A percentile compares a stretch with the other conserved stretches of the same genome.
Conservation (phyloP, 495 filamentous ascomycete genomes). For the Cercophora sp. region DNA sequence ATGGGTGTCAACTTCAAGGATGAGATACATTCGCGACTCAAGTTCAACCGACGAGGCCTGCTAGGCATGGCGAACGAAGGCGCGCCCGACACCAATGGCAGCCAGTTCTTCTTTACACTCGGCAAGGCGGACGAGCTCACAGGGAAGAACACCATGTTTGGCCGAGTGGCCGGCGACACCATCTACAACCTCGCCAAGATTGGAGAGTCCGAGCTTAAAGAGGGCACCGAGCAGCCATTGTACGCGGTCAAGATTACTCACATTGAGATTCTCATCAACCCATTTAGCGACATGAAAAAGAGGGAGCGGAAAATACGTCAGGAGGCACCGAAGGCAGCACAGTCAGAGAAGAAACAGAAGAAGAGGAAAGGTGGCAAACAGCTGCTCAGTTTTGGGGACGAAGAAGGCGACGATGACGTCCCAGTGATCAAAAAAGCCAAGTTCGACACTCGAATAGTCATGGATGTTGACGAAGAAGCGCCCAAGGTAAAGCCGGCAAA, state of each 20-base stretch:
- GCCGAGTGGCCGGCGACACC: conserved; percentile 85
- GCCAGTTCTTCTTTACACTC: conserved; percentile 96
- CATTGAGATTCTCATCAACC: conserved; percentile 82
- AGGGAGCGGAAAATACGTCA: conserved; percentile 50
- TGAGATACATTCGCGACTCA: conserved; percentile 87
- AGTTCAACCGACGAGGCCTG: conserved; percentile 87
- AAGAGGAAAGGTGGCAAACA: conserved; percentile 70
- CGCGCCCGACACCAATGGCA: conserved; percentile 73
- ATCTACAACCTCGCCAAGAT: conserved; percentile 94
- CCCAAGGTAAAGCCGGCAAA: conserved; percentile 24
- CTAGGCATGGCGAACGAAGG: conserved; percentile 89
- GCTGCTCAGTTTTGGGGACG: conserved; percentile 84
- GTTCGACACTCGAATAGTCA: conserved; percentile 82
- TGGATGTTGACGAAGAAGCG: conserved; percentile 45
- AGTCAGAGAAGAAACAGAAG: conserved; percentile 68
- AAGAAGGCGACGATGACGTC: conserved; percentile 68
- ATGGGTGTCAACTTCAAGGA: conserved; percentile 67
- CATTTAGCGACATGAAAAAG: conserved; percentile 82
- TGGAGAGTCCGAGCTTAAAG: conserved; percentile 76
- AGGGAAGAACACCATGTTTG: conserved; percentile 90
- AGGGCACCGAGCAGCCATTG: conserved; percentile 76
- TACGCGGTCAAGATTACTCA: conserved; percentile 80
- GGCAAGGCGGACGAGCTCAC: conserved; percentile 77
- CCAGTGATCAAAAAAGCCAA: conserved; percentile 80
- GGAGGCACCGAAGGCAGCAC: conserved; percentile 31